Percentiles rank a stretch among this genome's conserved stretches.
These are phyloP conservation scores for Perkinsus marinus DNA, from an alignment of 169 alveolate genomes.

Conservation along the genomic window DNA sequence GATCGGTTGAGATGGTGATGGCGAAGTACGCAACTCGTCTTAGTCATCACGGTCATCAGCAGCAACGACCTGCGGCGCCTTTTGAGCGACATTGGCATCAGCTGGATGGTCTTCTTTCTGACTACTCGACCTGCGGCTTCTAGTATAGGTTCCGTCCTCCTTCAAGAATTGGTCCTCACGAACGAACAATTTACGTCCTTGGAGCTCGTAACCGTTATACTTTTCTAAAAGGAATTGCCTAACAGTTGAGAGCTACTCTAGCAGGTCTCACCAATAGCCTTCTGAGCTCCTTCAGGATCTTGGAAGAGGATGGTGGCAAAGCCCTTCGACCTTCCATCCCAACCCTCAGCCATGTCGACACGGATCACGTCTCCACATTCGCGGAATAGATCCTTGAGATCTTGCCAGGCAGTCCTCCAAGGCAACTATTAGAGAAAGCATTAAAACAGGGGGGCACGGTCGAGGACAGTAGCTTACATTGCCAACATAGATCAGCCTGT, in stretches of 20 bases:
- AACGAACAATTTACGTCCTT: not conserved
- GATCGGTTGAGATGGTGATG: not conserved
- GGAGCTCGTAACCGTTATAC: not conserved
- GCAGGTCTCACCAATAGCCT: constrained; percentile 10
- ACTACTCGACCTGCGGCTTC: not conserved
- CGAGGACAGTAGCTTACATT: not conserved
- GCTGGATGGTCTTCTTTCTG: not conserved
- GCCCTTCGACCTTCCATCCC: constrained; percentile 31
- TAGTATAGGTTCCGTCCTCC: not conserved
- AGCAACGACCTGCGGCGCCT: not conserved
- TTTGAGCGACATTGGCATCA: not conserved
- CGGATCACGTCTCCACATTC: constrained; percentile 31
- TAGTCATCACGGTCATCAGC: not conserved
- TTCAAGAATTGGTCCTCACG: not conserved
- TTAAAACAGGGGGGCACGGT: not conserved
- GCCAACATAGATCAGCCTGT: constrained; percentile 9
- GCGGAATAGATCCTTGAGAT: constrained; percentile 26
- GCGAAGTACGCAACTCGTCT: not conserved
- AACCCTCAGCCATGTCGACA: constrained; percentile 24
- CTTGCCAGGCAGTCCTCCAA: constrained; percentile 35
- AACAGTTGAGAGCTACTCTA: no score
- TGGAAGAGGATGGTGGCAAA: constrained; percentile 24
- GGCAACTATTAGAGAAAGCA: constrained; percentile 2
- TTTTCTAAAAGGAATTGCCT: not conserved
- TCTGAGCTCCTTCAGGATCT: constrained; percentile 21